A percentile compares a stretch with the other conserved stretches of the same genome.
These are phyloP conservation scores for Diaporthe batatas DNA, from an alignment of 2,329 filamentous ascomycete genomes.

Conservation along the genomic window DNA sequence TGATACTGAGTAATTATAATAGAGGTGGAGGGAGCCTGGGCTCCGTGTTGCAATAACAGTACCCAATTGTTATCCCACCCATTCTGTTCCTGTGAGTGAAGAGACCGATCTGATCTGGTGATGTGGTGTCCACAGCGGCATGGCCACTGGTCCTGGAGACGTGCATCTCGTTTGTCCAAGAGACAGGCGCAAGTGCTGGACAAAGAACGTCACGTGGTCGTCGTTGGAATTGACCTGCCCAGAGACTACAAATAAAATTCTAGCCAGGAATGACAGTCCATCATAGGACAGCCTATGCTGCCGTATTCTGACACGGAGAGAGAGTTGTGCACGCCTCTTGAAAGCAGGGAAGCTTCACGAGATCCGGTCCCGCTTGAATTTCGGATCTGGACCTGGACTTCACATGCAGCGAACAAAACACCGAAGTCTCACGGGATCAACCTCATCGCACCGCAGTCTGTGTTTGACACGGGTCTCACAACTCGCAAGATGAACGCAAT, in stretches of 20 bases:
- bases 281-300: not conserved
- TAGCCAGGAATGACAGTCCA: not conserved
- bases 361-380: not conserved
- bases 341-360: not conserved
- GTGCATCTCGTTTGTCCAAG: conserved; percentile 1
- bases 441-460: not conserved
- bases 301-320: not conserved
- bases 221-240: not conserved
- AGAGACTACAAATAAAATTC: not conserved
- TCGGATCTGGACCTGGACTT: not conserved
- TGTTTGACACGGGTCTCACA: not conserved
- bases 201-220: not conserved
- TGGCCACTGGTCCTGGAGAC: not conserved
- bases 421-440: not conserved
- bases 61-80: not conserved
- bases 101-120: not conserved
- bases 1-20: conserved; percentile 38
- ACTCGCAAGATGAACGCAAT: not conserved
- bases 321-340: not conserved
- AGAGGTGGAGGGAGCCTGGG: not conserved
- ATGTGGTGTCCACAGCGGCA: not conserved
- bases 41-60: not conserved
- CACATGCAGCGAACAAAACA: not conserved
- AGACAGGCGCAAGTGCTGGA: not conserved
- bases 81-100: not conserved